These are phyloP conservation scores for Flaveria floridana DNA, from an alignment of 140 eudicot species.

Conservation along the genomic window DNA sequence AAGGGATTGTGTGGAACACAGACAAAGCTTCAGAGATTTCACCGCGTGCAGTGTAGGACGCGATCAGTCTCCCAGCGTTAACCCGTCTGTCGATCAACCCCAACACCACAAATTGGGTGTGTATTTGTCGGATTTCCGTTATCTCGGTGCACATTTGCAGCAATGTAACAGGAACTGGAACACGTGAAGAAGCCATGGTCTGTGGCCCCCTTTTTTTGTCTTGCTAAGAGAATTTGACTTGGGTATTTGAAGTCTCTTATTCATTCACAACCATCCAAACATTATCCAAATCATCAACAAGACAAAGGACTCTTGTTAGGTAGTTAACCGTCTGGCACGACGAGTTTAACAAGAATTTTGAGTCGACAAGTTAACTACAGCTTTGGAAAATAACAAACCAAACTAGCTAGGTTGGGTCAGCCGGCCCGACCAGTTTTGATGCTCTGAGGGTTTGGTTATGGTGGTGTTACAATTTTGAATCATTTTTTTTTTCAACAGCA, in stretches of 20 bases:
- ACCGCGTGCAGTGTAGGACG: conserved; percentile 36
- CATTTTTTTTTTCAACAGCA: not conserved
- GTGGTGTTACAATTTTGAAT: not conserved
- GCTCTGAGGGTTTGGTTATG: not conserved
- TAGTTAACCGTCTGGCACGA: not conserved
- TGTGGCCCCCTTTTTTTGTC: conserved; percentile 5
- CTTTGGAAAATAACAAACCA: not conserved
- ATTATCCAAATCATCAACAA: conserved; percentile 28
- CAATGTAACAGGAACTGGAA: conserved; percentile 30
- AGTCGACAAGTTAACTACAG: not conserved
- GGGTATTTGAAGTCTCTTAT: conserved; percentile 8
- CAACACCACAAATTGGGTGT: conserved; percentile 34
- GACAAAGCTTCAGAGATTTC: conserved; percentile 37
- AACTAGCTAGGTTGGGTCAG: not conserved
- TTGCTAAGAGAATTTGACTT: conserved; percentile 1
- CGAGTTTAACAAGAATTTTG: not conserved
- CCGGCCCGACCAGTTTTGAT: not conserved
- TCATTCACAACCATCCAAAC: conserved; percentile 38
- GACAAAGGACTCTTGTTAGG: not conserved
- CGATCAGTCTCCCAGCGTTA: conserved; percentile 40
- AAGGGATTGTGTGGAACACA: conserved; percentile 33
- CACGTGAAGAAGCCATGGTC: conserved; percentile 23
- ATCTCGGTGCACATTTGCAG: conserved; percentile 38
- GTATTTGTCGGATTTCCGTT: conserved; percentile 37
- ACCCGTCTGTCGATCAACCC: conserved; percentile 39